Conservation (phyloP, 257 asterid species). For the Lycium ferocissimum region DNA sequence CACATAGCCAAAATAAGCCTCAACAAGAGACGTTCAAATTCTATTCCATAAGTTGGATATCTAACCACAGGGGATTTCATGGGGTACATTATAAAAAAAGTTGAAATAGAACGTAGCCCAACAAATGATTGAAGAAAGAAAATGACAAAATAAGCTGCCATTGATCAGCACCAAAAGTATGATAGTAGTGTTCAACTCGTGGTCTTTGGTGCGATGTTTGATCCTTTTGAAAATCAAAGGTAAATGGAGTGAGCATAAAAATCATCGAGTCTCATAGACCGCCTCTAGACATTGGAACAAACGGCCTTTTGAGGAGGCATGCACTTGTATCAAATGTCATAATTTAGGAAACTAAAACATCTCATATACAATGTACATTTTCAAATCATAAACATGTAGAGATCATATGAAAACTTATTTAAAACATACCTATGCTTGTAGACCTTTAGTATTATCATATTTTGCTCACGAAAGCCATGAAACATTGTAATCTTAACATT, state of each 20-base stretch:
- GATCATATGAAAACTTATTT: slow-evolving; percentile 16
- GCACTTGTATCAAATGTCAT: background rate
- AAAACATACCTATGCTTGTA: background rate
- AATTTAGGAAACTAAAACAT: background rate
- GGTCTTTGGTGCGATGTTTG: background rate
- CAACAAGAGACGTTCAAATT: background rate
- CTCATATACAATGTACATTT: background rate
- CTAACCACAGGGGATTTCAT: background rate
- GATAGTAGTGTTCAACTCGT: background rate
- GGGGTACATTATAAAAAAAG: background rate
- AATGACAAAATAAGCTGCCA: background rate
- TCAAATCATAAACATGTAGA: background rate
- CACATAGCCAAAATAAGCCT: background rate
- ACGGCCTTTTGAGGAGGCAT: background rate
- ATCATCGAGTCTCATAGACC: background rate
- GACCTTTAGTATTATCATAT: background rate
- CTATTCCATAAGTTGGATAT: background rate
- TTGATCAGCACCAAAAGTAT: background rate
- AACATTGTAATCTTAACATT: background rate
- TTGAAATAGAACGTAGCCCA: background rate
- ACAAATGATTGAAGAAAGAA: background rate
- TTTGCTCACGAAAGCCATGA: background rate
- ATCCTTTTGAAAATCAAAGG: background rate
- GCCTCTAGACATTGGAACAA: background rate
- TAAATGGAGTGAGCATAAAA: background rate